These are phyloP conservation scores for Clitopilus passeckerianus DNA, from an alignment of 768 basidiomycete genomes.

Conservation along the genomic window DNA sequence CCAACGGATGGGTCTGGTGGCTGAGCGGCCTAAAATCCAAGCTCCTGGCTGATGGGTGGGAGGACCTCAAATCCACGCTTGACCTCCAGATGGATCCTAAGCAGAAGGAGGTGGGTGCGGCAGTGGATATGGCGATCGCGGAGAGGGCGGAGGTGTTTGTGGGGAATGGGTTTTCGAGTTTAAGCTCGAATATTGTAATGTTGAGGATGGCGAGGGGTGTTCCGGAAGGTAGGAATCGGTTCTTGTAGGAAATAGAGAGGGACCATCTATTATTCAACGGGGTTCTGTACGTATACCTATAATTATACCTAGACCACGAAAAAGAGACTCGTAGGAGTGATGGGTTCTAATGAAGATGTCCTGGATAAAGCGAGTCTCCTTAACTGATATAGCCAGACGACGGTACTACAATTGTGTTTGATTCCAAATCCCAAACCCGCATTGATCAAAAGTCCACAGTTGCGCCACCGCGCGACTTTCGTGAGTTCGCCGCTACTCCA, in stretches of 20 bases:
- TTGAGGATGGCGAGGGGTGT: conserved; percentile 38
- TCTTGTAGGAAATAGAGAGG: conserved; percentile 24
- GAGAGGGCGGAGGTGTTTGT: conserved; percentile 54
- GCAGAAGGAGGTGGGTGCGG: conserved; percentile 43
- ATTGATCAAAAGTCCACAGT: too few species aligned
- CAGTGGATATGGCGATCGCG: conserved; percentile 59
- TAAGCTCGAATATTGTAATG: conserved; percentile 47
- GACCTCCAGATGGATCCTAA: conserved; percentile 37
- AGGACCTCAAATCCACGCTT: conserved; percentile 35
- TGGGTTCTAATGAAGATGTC: too few species aligned
- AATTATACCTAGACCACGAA: too few species aligned
- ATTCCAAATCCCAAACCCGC: too few species aligned
- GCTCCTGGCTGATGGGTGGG: conserved; percentile 45
- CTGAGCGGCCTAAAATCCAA: conserved; percentile 30
- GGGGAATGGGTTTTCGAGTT: conserved; percentile 56
- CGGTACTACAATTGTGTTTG: too few species aligned
- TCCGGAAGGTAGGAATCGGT: conserved; percentile 29
- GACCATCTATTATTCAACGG: too few species aligned
- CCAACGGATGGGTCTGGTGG: conserved; percentile 45
- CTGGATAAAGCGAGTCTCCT: too few species aligned
- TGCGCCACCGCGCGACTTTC: too few species aligned
- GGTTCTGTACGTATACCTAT: too few species aligned
- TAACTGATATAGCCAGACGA: too few species aligned
- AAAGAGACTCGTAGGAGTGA: too few species aligned
- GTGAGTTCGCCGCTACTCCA: too few species aligned